Conservation (phyloP, 257 asterid species). For the Eustoma russellianum region DNA sequence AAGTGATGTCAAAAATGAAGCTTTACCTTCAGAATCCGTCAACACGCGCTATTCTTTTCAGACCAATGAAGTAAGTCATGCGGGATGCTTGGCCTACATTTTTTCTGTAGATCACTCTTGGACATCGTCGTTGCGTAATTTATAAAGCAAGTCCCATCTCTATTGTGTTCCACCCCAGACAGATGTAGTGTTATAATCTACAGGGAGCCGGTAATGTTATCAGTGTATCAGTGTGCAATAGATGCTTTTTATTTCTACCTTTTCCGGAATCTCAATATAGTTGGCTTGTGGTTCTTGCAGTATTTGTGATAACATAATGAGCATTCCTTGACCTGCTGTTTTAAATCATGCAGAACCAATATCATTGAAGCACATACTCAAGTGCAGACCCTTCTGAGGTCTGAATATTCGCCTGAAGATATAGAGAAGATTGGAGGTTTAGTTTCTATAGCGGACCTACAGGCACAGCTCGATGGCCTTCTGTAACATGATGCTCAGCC, state of each 20-base stretch:
- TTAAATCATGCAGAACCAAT: slow-evolving; percentile 59
- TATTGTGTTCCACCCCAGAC: too few species aligned
- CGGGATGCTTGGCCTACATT: too few species aligned
- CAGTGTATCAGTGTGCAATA: too few species aligned
- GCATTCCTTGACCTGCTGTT: too few species aligned
- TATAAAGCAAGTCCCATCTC: too few species aligned
- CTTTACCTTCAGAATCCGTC: slow-evolving; percentile 93
- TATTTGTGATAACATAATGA: not conserved
- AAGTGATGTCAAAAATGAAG: slow-evolving; percentile 79
- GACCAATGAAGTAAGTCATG: slow-evolving; percentile 68
- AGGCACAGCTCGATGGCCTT: slow-evolving; percentile 68
- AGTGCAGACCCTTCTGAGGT: slow-evolving; percentile 62
- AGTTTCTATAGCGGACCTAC: slow-evolving; percentile 57
- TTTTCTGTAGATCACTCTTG: too few species aligned
- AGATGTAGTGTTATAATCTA: too few species aligned
- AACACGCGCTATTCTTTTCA: slow-evolving; percentile 88
- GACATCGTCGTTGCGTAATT: not conserved
- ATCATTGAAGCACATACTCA: slow-evolving; percentile 84
- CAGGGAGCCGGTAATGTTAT: too few species aligned
- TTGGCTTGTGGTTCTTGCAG: too few species aligned
- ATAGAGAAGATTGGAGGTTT: slow-evolving; percentile 36
- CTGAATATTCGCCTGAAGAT: slow-evolving; percentile 75
- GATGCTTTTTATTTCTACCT: too few species aligned
- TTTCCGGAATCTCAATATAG: not conserved
- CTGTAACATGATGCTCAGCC: slow-evolving; percentile 17